Base-by-base conservation (phyloP, 768 basidiomycete genomes). In the Mycena leptocephala region DNA sequence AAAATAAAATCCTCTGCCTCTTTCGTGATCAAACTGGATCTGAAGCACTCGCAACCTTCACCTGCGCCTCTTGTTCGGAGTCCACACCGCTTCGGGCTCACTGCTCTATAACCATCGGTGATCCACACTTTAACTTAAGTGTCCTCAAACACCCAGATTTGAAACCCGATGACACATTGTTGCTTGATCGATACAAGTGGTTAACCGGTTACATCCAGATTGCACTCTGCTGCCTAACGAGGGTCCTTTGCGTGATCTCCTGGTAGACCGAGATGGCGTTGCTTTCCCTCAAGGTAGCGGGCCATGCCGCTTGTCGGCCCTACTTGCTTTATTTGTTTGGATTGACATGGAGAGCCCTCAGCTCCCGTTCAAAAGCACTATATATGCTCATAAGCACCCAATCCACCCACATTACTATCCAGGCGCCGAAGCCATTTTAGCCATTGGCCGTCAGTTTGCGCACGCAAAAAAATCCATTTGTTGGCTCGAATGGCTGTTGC, bases 161-260 rank as follows among this genome's bases (percentile, higher is more conserved):
- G 7, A 22, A n/a, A 20, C 6, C 26, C 4, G 46, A 51, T 20
- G 70, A 71, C 28, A 37, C 22, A 3, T 20, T 62, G 3, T 30
- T 48, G 9, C 58, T 62, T 22, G 37, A 59, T 18, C 28, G 30
- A 5, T 71, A 53, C 30, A 71, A 62, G 18, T 71, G n/a, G n/a
- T n/a, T n/a, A n/a, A n/a, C n/a, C n/a, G 70, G 70, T 28, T 71
- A 7, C 55, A 62, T 33, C 70, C 70, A 2, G 43, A 71, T 22
- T 59, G 56, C 8, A 26, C 48, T 62, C 59, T 71, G 58, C 43
- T 59, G 28, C 62, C n/a, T 28, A 43, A 71, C 30, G 70, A 62
- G 35, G 70, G 70, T 10, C 30, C 16, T 48, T 41, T 71, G 10
- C 28, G 22, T 18, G 70, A 71, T 22, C 16, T 62, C 24, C 59